Evolutionary conservation across 116 monocot species (phyloP).

Genomic region (Phalaenopsis hybrid): DNA sequence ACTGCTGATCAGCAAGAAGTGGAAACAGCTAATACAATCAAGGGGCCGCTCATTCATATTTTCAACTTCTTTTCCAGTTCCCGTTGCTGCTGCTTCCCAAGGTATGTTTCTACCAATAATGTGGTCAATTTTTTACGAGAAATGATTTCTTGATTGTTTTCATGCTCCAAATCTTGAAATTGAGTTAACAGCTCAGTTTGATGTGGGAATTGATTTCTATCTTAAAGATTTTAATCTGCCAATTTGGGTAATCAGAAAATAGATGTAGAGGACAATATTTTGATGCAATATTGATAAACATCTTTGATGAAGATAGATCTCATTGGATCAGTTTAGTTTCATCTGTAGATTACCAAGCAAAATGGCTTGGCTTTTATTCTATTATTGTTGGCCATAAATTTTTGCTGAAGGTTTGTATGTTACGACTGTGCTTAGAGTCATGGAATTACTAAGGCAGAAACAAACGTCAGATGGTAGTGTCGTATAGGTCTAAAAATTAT

Average conservation of each 20-base stretch:
- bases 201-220: not conserved
- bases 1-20: slow-evolving; percentile 55
- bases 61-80: slow-evolving; percentile 84
- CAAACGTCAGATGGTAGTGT: too few species aligned
- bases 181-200: not conserved
- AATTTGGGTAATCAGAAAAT: too few species aligned
- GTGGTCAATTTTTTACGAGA: not conserved
- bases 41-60: slow-evolving; percentile 91
- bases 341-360: not conserved
- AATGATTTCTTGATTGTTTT: not conserved
- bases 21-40: slow-evolving; percentile 86
- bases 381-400: not conserved
- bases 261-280: too few species aligned
- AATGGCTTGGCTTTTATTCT: not conserved
- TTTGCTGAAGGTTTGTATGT: too few species aligned
- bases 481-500: too few species aligned
- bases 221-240: not conserved
- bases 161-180: slow-evolving; percentile 3
- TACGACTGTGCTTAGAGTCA: too few species aligned
- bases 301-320: too few species aligned
- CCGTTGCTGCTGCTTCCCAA: slow-evolving; percentile 77
- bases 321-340: not conserved
- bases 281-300: too few species aligned
- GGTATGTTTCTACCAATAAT: slow-evolving; percentile 33
- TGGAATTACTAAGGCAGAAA: too few species aligned